A percentile compares a stretch with the other conserved stretches of the same genome.
phyloP scores from a whole-genome alignment of 371 early-diverging fungal species.

The Lichtheimia ramosa region DNA sequence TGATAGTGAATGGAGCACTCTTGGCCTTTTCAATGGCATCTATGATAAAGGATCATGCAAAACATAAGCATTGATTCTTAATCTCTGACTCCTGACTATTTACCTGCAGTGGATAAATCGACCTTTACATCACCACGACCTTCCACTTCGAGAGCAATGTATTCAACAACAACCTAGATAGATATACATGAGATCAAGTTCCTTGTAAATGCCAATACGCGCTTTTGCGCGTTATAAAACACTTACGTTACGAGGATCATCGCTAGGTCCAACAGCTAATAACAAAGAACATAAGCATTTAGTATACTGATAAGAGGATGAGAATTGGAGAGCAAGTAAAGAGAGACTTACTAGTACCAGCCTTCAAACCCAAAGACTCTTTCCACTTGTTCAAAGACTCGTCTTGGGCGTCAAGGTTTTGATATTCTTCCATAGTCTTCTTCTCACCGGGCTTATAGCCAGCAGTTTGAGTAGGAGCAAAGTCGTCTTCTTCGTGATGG shows the following conservation, averaged over 20 bases:
- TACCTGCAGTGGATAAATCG: conserved; percentile 79
- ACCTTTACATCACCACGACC: conserved; percentile 84
- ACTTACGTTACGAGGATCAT: conserved; percentile 72
- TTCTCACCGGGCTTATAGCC: conserved; percentile 85
- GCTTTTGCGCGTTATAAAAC: no score
- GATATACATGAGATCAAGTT: neutral
- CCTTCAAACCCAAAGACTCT: conserved; percentile 83
- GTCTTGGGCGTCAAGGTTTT: conserved; percentile 87
- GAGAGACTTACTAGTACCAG: conserved; percentile 15
- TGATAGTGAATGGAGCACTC: conserved; percentile 80
- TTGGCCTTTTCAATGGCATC: conserved; percentile 64
- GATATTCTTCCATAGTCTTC: conserved; percentile 87
- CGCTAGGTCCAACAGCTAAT: conserved; percentile 44
- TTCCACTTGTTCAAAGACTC: conserved; percentile 96
- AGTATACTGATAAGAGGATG: neutral
- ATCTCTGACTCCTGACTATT: conserved; percentile 1
- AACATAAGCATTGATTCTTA: neutral
- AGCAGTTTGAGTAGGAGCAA: conserved; percentile 75
- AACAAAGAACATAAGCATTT: neutral
- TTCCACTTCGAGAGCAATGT: conserved; percentile 81
- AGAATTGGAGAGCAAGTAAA: neutral
- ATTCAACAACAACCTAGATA: conserved; percentile 66
- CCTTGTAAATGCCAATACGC: no score
- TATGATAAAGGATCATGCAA: conserved; percentile 9
- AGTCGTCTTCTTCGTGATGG: conserved; percentile 73